A percentile compares a stretch with the other conserved stretches of the same genome.
Conservation (phyloP, 768 basidiomycete species). For the Mycena vulgaris region DNA sequence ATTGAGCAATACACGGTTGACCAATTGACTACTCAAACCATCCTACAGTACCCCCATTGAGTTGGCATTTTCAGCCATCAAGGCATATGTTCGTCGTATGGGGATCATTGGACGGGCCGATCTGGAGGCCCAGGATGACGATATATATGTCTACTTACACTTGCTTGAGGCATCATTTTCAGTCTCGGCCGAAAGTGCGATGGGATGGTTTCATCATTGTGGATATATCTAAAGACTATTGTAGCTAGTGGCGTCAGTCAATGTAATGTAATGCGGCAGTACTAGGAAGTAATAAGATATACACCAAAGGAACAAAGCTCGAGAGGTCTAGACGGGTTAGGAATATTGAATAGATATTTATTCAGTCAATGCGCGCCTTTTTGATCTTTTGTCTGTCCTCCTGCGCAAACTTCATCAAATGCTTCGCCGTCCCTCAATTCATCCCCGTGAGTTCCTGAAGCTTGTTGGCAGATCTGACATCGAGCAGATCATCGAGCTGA, state of each 20-base stretch:
- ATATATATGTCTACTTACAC: slow-evolving; percentile 24
- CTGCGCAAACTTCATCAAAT: slow-evolving; percentile 16
- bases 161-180: slow-evolving; percentile 18
- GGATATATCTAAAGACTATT: slow-evolving; percentile 25
- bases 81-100: slow-evolving; percentile 37
- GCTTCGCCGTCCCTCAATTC: slow-evolving; percentile 12
- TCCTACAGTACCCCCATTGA: too few species aligned
- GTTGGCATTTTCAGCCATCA: slow-evolving; percentile 40
- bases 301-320: too few species aligned
- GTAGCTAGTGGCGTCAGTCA: too few species aligned
- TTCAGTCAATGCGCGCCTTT: too few species aligned
- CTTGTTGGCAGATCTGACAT: background rate
- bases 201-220: slow-evolving; percentile 28
- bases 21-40: too few species aligned
- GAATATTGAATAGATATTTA: too few species aligned
- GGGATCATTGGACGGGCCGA: slow-evolving; percentile 8
- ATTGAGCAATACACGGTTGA: too few species aligned
- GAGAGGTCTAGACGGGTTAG: too few species aligned
- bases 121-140: background rate
- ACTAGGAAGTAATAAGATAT: too few species aligned
- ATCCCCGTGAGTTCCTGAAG: background rate
- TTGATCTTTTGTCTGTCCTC: background rate
- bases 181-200: slow-evolving; percentile 1
- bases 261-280: too few species aligned
- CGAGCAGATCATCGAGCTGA: too few species aligned